Conservation (phyloP, 2,329 filamentous ascomycete species). For the Bimuria novae-zelandiae region DNA sequence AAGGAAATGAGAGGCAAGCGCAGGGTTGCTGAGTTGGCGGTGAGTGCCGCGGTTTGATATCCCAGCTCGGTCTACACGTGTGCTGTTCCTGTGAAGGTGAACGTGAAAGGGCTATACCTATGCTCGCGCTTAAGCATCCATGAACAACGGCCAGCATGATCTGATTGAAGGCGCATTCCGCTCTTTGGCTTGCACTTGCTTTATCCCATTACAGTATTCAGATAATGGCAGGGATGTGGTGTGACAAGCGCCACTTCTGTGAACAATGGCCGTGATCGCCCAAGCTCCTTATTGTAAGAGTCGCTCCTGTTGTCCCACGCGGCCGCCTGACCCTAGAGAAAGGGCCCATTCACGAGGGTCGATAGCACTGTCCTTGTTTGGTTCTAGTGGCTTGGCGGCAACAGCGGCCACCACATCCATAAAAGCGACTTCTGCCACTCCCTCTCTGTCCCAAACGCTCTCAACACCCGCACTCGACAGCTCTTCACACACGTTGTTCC, state of each 20-base stretch:
- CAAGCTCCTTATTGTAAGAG: background rate
- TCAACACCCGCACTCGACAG: constrained; percentile 28
- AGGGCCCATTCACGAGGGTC: constrained; percentile 4
- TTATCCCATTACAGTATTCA: background rate
- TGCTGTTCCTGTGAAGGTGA: background rate
- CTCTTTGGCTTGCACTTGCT: background rate
- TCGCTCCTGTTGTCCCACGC: background rate
- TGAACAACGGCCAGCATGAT: no score
- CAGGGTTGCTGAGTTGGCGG: constrained; percentile 4
- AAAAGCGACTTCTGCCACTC: constrained; percentile 10
- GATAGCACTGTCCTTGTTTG: constrained; percentile 6
- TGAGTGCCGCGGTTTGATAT: constrained; percentile 2
- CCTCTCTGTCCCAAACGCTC: constrained; percentile 26
- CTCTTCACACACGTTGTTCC: constrained; percentile 35
- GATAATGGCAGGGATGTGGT: background rate
- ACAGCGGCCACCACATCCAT: constrained; percentile 5
- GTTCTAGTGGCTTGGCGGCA: constrained; percentile 6
- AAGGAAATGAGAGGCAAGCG: constrained; percentile 1
- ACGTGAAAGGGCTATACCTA: background rate
- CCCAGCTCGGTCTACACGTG: constrained; percentile 4
- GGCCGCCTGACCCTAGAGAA: background rate
- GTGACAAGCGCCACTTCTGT: constrained; percentile 1
- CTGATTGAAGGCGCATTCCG: no score
- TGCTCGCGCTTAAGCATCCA: background rate
- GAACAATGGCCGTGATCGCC: background rate